Conservation (phyloP, 2,329 filamentous ascomycete species). For the Diaporthe citriasiana region DNA sequence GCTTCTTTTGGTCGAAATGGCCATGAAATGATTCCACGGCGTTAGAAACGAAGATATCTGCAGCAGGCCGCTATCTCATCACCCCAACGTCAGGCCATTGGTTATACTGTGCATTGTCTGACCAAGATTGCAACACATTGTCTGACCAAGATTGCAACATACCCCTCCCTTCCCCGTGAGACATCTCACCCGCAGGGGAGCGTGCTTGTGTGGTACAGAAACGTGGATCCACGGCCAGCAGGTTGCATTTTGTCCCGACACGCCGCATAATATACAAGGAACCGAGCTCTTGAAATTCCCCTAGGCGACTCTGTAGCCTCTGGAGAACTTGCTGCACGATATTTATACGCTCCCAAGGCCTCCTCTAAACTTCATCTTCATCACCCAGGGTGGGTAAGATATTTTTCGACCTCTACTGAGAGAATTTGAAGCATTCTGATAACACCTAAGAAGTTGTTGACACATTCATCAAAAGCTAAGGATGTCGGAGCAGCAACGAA, state of each 20-base stretch:
- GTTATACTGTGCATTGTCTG: not conserved
- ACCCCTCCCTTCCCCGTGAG: conserved; percentile 12
- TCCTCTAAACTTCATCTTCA: not conserved
- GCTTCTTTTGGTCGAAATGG: not conserved
- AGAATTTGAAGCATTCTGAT: not conserved
- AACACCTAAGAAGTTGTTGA: not conserved
- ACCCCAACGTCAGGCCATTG: not conserved
- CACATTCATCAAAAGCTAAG: not conserved
- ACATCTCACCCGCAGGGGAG: not conserved
- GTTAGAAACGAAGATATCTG: not conserved
- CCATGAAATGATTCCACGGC: not conserved
- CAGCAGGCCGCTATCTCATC: conserved; percentile 9
- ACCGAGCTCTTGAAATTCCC: not conserved
- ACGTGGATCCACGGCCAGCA: not conserved
- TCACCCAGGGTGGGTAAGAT: not conserved
- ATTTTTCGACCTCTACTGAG: not conserved
- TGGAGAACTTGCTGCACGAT: not conserved
- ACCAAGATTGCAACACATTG: conserved; percentile 6
- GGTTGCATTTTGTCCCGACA: not conserved
- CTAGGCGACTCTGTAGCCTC: not conserved
- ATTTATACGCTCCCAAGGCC: not conserved
- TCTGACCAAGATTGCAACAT: not conserved
- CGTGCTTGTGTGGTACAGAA: conserved; percentile 13
- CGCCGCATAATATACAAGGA: not conserved
- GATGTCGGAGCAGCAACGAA: conserved; percentile 3